Conservation (phyloP, 1,284 basidiomycete genomes). For the Fistulina hepatica region DNA sequence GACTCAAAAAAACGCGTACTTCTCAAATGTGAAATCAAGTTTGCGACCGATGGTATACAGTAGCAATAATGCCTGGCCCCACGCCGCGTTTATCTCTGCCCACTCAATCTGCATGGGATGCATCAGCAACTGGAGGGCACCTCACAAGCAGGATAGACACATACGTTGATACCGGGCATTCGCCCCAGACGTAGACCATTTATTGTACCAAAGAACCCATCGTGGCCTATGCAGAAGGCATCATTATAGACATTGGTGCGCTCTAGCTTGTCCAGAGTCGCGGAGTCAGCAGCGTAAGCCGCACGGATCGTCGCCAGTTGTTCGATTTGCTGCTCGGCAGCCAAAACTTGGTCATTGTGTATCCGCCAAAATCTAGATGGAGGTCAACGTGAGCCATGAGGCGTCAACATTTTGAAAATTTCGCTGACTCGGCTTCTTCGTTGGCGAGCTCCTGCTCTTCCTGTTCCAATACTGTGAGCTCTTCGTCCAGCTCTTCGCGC, state of each 20-base stretch:
- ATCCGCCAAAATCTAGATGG: slow-evolving; percentile 71
- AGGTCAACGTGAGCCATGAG: slow-evolving; percentile 1
- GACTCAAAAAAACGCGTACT: slow-evolving; percentile 35
- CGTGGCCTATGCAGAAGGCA: slow-evolving; percentile 95
- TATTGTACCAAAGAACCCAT: slow-evolving; percentile 91
- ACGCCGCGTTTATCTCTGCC: slow-evolving; percentile 98
- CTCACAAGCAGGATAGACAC: slow-evolving; percentile 17
- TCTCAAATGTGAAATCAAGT: slow-evolving; percentile 78
- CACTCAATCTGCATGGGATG: slow-evolving; percentile 68
- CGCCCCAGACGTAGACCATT: slow-evolving; percentile 90
- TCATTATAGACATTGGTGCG: slow-evolving; percentile 97
- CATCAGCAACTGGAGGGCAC: slow-evolving; percentile 4
- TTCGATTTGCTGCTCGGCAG: slow-evolving; percentile 53
- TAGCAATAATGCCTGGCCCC: slow-evolving; percentile 91
- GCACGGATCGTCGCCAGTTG: slow-evolving; percentile 63
- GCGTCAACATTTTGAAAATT: slow-evolving; percentile 1
- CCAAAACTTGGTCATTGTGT: slow-evolving; percentile 63
- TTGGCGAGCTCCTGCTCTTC: slow-evolving; percentile 68
- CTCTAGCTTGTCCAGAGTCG: slow-evolving; percentile 76
- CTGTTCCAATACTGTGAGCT: slow-evolving; percentile 57
- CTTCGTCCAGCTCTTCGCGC: slow-evolving; percentile 61
- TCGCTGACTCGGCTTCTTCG: slow-evolving; percentile 69
- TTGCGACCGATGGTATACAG: slow-evolving; percentile 86
- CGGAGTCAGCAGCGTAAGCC: slow-evolving; percentile 65
- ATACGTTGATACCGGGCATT: slow-evolving; percentile 63